Base-by-base conservation (phyloP, 805 yeast species). In the Nakazawaea laoshanensis region DNA sequence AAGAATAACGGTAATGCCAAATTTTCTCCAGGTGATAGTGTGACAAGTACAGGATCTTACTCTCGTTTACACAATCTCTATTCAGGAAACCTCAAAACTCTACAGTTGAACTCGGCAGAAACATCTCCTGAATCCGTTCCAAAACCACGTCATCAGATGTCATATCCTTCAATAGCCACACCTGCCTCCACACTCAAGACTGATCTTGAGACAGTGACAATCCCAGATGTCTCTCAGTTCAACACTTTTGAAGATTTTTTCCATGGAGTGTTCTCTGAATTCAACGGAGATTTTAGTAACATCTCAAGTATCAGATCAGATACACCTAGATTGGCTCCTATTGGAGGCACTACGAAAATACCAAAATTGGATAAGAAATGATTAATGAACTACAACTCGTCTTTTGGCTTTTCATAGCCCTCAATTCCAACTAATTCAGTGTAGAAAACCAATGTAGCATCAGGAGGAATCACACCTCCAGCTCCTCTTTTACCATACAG, bases 401-500 rank as follows among this genome's bases (percentile, higher is more conserved):
- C 42, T 14, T 31, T 29, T 5, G 35, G 32, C 21, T 19, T 11
- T 19, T 35, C 38, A 19, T 30, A 35, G 13, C 68, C 69, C 19
- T 55, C 58, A 43, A 79, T 70, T 19, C 60, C 70, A 27, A 79
- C 73, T 45, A 82, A 61, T 52, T 81, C 86, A 30, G 83, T 68
- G 19, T 64, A 67, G 50, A 82, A 82, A 22, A 68, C 64, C 50
- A 87, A 63, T 29, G 81, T 82, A 5, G 96, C 76, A 43, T 74
- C 72, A 6, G 84, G 77, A 7, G 95, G 95, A 50, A 80, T 80
- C 35, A 71, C 77, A 30, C 78, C 79, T 24, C 86, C 86, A 33
- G 84, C 76, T 31, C 87, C 94, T 36, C 76, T 52, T 19, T 59
- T 56, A 33, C 96, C 96, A 46, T 87, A 87, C 6, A 73, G 96